Percentiles rank a stretch among this genome's conserved stretches.
These are phyloP conservation scores for Geotrichum cucujoidarum DNA, from an alignment of 1,139 yeast species.

Conservation along the genomic window DNA sequence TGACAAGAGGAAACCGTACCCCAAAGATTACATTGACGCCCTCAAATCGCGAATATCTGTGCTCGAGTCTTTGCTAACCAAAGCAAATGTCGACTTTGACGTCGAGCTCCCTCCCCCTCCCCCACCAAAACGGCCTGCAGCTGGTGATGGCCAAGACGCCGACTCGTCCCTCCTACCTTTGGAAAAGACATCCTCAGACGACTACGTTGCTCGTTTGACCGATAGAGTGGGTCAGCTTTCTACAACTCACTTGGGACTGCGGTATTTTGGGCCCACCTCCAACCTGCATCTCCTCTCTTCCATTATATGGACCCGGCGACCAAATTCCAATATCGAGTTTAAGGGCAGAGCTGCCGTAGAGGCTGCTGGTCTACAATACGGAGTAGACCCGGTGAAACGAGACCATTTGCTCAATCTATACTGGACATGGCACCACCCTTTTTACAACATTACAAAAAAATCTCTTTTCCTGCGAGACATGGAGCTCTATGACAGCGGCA, in stretches of 20 bases:
- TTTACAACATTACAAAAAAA: conserved; percentile 25
- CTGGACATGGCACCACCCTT: conserved; percentile 30
- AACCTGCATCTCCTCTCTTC: conserved; percentile 22
- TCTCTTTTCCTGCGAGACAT: conserved; percentile 25
- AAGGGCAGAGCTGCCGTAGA: conserved; percentile 18
- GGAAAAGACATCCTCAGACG: conserved; percentile 3
- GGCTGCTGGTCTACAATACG: conserved; percentile 17
- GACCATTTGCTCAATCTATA: conserved; percentile 26
- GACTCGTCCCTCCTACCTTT: not conserved
- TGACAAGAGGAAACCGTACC: conserved; percentile 24
- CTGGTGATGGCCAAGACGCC: not conserved
- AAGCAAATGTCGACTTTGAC: conserved; percentile 19
- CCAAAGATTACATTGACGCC: conserved; percentile 23
- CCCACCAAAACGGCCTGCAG: not conserved
- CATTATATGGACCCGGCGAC: conserved; percentile 17
- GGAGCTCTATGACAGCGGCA: conserved; percentile 15
- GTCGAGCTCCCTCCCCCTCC: conserved; percentile 3
- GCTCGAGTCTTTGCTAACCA: conserved; percentile 19
- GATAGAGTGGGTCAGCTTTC: conserved; percentile 22
- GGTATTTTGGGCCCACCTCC: conserved; percentile 30
- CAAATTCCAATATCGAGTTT: conserved; percentile 16
- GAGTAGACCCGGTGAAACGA: conserved; percentile 19
- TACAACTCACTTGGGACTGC: conserved; percentile 27
- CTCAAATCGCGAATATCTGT: conserved; percentile 18
- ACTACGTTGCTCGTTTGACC: conserved; percentile 12